Base-by-base conservation (phyloP, 495 filamentous ascomycete genomes). In the Neurospora discreta region DNA sequence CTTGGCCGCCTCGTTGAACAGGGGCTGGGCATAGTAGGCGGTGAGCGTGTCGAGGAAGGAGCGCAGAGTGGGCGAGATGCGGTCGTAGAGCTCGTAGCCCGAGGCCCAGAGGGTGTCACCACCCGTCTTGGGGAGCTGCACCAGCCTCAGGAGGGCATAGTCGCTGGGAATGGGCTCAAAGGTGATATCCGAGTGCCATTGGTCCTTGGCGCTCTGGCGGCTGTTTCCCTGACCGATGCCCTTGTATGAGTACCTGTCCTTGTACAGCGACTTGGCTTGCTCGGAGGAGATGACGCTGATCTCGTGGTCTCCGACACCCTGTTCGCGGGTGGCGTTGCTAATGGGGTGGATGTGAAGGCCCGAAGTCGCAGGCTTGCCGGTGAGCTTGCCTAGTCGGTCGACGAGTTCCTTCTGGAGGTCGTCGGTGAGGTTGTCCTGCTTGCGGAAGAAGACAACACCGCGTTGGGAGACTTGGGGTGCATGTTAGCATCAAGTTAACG, bases 391-490 rank as follows among this genome's bases (percentile, higher is more conserved):
- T 0, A 94, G 86, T 3, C 86, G 84, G 69, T 91, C 85, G 3
- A 87, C 84, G 0, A 94, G 85, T 71, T 90, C 85, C 76, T 94
- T 94, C 73, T 91, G 89, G 23, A 89, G 81, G 20, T 90, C 86
- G 73, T 91, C 84, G 74, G 84, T 85, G 9, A 92, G 78, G 69
- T 82, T 85, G 78, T 93, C 87, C 74, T 94, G 92, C 42, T 87
- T 85, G 38, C 91, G 90, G 82, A 95, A 93, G 83, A 93, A 93
- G 46, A 94, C 92, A 0, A 95, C 92, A 3, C 91, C 91, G 0
- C 92, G 88, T 74, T 90, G 89, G 18, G 91, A 94, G 75, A 95
- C 92, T 94, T 46, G 18, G 13, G 60, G 30, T 1, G 1, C 36
- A 10, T 33, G 75, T 75, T 67, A 74, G 70, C 26, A 13, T 1